Percentiles rank a stretch among this genome's conserved stretches.
These are phyloP conservation scores for Fusarium multiceps DNA, from an alignment of 2,329 filamentous ascomycete genomes.

Conservation along the genomic window DNA sequence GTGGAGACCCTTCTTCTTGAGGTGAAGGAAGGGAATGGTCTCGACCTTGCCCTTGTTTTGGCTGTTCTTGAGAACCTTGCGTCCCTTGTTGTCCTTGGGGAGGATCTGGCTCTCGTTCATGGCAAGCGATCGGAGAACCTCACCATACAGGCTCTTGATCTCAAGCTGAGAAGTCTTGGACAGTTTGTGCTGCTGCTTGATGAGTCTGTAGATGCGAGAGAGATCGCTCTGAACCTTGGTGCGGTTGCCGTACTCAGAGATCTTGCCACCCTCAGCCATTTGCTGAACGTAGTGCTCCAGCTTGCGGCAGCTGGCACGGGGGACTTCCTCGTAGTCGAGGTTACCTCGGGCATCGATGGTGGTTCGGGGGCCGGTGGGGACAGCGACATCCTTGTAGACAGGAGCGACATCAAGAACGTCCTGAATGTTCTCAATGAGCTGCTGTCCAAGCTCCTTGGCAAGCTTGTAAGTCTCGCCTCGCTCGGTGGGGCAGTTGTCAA, in stretches of 20 bases:
- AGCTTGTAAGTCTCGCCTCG: slow-evolving; percentile 97
- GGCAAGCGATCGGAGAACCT: slow-evolving; percentile 90
- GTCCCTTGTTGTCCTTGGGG: slow-evolving; percentile 80
- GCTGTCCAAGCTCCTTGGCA: slow-evolving; percentile 92
- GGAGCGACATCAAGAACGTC: slow-evolving; percentile 87
- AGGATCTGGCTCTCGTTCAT: slow-evolving; percentile 99
- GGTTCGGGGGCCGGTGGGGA: slow-evolving; percentile 92
- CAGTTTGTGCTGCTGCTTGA: slow-evolving; percentile 97
- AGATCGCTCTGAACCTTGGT: slow-evolving; percentile 98
- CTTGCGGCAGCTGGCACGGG: slow-evolving; percentile 90
- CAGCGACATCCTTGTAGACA: slow-evolving; percentile 93
- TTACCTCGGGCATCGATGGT: slow-evolving; percentile 93
- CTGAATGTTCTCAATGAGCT: slow-evolving; percentile 97
- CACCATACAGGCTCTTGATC: slow-evolving; percentile 94
- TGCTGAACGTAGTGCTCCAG: slow-evolving; percentile 98
- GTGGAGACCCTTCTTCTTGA: slow-evolving; percentile 92
- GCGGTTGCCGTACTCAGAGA: slow-evolving; percentile 97
- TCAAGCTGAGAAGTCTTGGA: slow-evolving; percentile 96
- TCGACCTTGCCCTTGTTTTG: slow-evolving; percentile 89
- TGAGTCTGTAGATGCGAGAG: slow-evolving; percentile 95
- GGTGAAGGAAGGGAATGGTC: slow-evolving; percentile 96
- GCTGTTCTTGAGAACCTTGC: slow-evolving; percentile 65
- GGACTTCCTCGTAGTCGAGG: slow-evolving; percentile 89
- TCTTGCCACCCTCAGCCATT: slow-evolving; percentile 98
- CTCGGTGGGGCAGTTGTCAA: slow-evolving; percentile 97